Conservation (phyloP, 352 stramenopile genomes). For the Phytopythium mirpurense region DNA sequence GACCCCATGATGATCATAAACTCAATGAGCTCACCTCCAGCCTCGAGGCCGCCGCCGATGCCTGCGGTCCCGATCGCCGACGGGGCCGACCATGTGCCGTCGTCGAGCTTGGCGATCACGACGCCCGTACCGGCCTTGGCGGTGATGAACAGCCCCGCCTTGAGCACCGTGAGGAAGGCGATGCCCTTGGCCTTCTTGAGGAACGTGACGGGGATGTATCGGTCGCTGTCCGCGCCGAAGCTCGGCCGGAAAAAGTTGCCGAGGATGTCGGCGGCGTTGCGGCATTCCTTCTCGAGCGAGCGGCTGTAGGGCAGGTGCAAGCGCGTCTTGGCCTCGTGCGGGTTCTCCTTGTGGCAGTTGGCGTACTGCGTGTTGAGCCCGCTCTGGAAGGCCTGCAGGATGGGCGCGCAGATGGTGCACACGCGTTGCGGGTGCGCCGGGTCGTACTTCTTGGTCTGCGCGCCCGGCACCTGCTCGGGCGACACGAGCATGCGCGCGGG, state of each 20-base stretch:
- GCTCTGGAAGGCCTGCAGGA: conserved; percentile 71
- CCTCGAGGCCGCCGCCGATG: conserved; percentile 69
- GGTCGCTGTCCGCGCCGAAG: conserved; percentile 35
- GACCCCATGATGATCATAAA: conserved; percentile 91
- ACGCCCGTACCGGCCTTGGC: conserved; percentile 67
- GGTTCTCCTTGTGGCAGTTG: conserved; percentile 82
- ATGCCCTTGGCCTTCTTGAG: conserved; percentile 47
- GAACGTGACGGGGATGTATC: conserved; percentile 39
- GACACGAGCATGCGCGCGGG: conserved; percentile 74
- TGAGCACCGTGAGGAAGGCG: conserved; percentile 51
- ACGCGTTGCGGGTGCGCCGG: conserved; percentile 69
- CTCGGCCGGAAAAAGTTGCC: conserved; percentile 64
- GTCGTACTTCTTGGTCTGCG: conserved; percentile 55
- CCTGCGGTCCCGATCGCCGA: conserved; percentile 86
- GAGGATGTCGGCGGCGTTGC: conserved; percentile 58
- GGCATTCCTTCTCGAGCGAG: conserved; percentile 53
- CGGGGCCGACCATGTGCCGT: conserved; percentile 83
- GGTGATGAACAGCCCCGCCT: conserved; percentile 47
- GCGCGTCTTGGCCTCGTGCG: conserved; percentile 62
- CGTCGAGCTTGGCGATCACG: conserved; percentile 65
- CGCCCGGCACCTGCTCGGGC: conserved; percentile 44
- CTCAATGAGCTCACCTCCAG: conserved; percentile 88
- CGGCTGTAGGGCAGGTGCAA: conserved; percentile 54
- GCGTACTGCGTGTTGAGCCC: conserved; percentile 64
- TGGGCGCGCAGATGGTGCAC: conserved; percentile 74